Evolutionary conservation across 108 stramenopile species (phyloP), one percentile per base, ranked within the genome.

Genomic region (Nannochloropsis gaditana): DNA sequence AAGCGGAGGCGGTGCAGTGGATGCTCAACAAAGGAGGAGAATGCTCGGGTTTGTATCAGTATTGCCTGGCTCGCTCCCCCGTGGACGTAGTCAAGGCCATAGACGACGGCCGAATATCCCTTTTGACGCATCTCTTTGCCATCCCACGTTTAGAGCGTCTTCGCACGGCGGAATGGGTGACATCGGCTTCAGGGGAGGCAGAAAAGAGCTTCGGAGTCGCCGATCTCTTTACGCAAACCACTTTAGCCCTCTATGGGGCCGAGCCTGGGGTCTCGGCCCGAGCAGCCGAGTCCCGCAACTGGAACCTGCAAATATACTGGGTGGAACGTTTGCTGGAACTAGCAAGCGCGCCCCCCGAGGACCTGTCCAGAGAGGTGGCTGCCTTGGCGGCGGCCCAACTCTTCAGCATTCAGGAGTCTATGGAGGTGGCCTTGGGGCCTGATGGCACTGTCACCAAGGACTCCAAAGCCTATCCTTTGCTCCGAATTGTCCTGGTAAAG

Each of bases 291-390:
- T 84, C 83, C 80, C 45, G 44, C 11, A 88, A 88, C 50, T 88
- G 87, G 87, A 84, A 84, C 87, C 17, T 88, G 45, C 84, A 84
- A 84, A 42, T 88, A 43, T 88, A 84, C 31, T 88, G 87, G 87
- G 83, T 84, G 81, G 87, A 88, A 9, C 41, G 84, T 47, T 44
- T 88, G 41, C 45, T 81, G 84, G 87, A 73, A n/a, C 59, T 73
- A n/a, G 59, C 59, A n/a, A n/a, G 59, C 19, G 59, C 59, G 6
- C 15, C 3, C 19, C 59, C 59, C 59, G 59, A 73, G 59, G 5
- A 73, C 19, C 59, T 73, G 8, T 73, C 59, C 3, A 73, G 59
- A n/a, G 59, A 73, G n/a, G 59, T 73, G 59, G 59, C 59, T 73
- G 59, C 59, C n/a, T 73, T 73, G 59, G 59, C 59, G n/a, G 59